A percentile compares a stretch with the other conserved stretches of the same genome.
These are phyloP conservation scores for Echria macrotheca DNA, from an alignment of 495 filamentous ascomycete genomes.

Conservation along the genomic window DNA sequence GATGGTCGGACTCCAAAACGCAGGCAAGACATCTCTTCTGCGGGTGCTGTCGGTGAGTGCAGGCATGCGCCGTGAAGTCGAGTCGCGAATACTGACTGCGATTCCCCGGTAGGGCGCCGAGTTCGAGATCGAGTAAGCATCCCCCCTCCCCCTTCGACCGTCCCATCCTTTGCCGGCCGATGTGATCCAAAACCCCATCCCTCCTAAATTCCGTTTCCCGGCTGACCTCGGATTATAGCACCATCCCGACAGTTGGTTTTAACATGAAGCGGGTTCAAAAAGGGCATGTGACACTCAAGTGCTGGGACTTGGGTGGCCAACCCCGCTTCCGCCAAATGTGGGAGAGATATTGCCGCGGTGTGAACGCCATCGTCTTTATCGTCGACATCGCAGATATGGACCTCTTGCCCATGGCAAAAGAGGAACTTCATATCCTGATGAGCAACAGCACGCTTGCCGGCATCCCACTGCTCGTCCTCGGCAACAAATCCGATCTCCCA, in stretches of 20 bases:
- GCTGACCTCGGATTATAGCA: constrained; percentile 57
- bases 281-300: constrained; percentile 97
- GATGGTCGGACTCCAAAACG: constrained; percentile 98
- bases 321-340: constrained; percentile 98
- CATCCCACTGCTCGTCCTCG: constrained; percentile 92
- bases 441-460: constrained; percentile 78
- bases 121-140: constrained; percentile 94
- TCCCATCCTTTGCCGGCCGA: constrained; percentile 5
- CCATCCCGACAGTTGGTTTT: constrained; percentile 97
- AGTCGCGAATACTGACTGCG: constrained; percentile 9
- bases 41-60: constrained; percentile 77
- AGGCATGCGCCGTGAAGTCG: constrained; percentile 31
- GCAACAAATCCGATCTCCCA: constrained; percentile 93
- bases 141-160: constrained; percentile 4
- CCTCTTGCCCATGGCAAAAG: constrained; percentile 78
- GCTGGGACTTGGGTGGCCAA: constrained; percentile 97
- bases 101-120: constrained; percentile 70
- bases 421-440: constrained; percentile 87
- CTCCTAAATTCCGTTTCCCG: constrained; percentile 18
- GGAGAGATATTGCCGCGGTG: constrained; percentile 96
- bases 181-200: constrained; percentile 9
- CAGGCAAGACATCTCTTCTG: constrained; percentile 92
- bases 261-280: constrained; percentile 98
- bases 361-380: constrained; percentile 98
- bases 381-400: constrained; percentile 73